phyloP scores from a whole-genome alignment of 805 yeast species.

The Teunomyces panamensis region DNA sequence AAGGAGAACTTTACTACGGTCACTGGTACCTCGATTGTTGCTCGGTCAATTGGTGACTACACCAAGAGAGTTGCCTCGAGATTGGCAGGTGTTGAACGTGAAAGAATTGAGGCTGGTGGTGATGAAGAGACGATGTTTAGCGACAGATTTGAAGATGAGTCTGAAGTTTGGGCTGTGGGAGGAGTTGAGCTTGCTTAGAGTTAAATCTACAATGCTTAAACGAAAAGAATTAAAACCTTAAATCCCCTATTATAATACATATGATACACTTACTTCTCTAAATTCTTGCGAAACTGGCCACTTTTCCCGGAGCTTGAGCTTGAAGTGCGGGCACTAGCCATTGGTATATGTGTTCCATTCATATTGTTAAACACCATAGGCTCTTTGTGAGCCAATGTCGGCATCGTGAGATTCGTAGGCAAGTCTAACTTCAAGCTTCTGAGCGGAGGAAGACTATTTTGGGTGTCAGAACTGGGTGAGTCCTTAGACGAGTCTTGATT shows the following conservation, averaged over 20 bases:
- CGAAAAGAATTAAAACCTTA: neutral
- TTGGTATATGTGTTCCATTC: neutral
- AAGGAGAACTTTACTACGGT: constrained; percentile 39
- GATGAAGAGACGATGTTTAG: constrained; percentile 81
- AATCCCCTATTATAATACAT: constrained; percentile 2
- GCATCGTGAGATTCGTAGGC: constrained; percentile 40
- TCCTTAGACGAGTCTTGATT: constrained; percentile 9
- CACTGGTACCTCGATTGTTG: constrained; percentile 47
- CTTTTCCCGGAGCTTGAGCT: constrained; percentile 19
- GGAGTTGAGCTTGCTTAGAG: constrained; percentile 46
- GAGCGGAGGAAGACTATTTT: constrained; percentile 43
- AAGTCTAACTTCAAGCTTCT: constrained; percentile 50
- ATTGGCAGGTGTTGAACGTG: constrained; percentile 83
- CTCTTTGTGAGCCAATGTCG: constrained; percentile 9
- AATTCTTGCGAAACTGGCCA: constrained; percentile 15
- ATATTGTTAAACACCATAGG: constrained; percentile 6
- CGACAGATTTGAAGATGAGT: constrained; percentile 82
- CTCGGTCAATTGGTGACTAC: constrained; percentile 82
- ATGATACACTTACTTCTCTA: constrained; percentile 10
- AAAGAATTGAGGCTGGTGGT: constrained; percentile 85
- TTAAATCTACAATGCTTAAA: too few relatives aligned
- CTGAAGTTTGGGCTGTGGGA: constrained; percentile 87
- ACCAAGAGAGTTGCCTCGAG: constrained; percentile 87
- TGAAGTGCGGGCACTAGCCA: constrained; percentile 9
- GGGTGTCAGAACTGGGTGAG: constrained; percentile 8